phyloP scores from a whole-genome alignment of 2,329 filamentous ascomycete species.

The Claviceps fusiformis region DNA sequence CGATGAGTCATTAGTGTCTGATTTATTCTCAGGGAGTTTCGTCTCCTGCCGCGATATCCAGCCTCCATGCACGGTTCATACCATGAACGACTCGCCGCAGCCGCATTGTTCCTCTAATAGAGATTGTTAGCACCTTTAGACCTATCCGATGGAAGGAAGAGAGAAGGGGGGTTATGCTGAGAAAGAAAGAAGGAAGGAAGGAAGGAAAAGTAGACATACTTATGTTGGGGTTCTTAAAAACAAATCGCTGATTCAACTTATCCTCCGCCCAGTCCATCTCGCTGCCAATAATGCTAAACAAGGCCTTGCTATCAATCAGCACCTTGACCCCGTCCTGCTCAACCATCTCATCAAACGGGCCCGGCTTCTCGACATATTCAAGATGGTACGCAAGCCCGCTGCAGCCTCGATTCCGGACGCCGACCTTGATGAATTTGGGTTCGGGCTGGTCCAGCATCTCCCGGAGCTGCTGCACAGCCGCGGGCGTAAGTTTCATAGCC shows the following conservation, averaged over 20 bases:
- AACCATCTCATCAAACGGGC: conserved; percentile 77
- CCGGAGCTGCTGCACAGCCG: conserved; percentile 67
- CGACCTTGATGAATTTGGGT: conserved; percentile 85
- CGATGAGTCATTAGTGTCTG: not conserved
- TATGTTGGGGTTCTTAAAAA: conserved; percentile 96
- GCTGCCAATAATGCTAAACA: conserved; percentile 95
- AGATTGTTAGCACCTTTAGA: conserved; percentile 4
- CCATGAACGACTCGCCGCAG: conserved; percentile 93
- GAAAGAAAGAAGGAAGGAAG: too few relatives aligned
- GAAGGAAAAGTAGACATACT: conserved; percentile 46
- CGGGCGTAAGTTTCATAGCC: conserved; percentile 71
- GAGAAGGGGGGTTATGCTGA: not conserved
- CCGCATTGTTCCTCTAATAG: conserved; percentile 83
- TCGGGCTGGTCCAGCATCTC: conserved; percentile 70
- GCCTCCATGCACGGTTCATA: conserved; percentile 24
- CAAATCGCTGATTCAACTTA: conserved; percentile 80
- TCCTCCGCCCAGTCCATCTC: conserved; percentile 99
- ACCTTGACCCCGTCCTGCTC: conserved; percentile 96
- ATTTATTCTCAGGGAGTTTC: not conserved
- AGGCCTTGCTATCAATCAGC: conserved; percentile 88
- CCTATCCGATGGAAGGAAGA: conserved; percentile 16
- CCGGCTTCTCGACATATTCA: conserved; percentile 88
- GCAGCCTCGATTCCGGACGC: conserved; percentile 87
- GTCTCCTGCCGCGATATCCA: not conserved
- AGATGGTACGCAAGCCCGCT: conserved; percentile 87